Base-by-base conservation (phyloP, 75 land plant species). In the Cryptomeria japonica region DNA sequence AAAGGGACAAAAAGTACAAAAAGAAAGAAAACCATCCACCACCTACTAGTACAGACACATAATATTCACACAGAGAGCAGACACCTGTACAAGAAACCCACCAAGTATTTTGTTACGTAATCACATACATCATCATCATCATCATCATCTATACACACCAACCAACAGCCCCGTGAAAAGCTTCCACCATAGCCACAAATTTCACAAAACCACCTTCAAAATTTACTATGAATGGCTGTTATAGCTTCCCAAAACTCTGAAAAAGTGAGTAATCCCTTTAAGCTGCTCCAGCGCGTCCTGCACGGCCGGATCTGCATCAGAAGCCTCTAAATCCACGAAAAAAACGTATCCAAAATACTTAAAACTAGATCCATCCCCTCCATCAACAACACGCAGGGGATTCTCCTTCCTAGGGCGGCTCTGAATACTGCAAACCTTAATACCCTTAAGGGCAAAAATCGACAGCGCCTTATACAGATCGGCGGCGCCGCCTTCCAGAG, bases 341-440 rank as follows among this genome's bases (percentile, higher is more conserved):
- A 89, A 91, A 10, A 91, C 84, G 87, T 91, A 91, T 38, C 88
- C 91, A 46, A 89, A 90, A 70, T 87, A 85, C 75, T 86, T 87
- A 2, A 68, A 56, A 41, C 34, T 73, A 6, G 42, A 36, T 16
- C 76, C 64, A 18, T 82, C 58, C 13, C 82, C 83, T 5, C 42
- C 58, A 41, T 58, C 87, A 15, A 77, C 90, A 25, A 88, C 32
- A 34, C 90, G 87, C 37, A 91, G 1, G 70, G 90, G 92, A 37
- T 76, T 70, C 14, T 73, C 39, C n/a, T 89, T 64, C 77, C 70
- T 37, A 7, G 92, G 91, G 14, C 90, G 58, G 53, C 87, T 86
- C 31, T 89, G 89, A 72, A 91, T 51, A 49, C 84, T 36, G 11
- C 56, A 86, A 36, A 91, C 86, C 8, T 3, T 19, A 1, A 91